A percentile compares a stretch with the other conserved stretches of the same genome.
Conservation (phyloP, 331 rosid genomes). For the Malus hybrid region DNA sequence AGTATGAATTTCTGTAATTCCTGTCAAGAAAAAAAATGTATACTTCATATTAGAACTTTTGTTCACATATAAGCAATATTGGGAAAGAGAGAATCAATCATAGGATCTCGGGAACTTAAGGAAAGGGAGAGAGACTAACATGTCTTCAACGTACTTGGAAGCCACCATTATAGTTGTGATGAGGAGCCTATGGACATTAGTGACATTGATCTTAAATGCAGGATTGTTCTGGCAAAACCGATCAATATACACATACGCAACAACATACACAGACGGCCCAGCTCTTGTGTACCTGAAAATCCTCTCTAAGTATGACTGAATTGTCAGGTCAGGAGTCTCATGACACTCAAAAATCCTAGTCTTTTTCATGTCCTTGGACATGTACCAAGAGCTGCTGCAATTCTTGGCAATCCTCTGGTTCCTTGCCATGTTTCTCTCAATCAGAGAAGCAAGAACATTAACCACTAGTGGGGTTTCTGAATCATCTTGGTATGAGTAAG, state of each 20-base stretch:
- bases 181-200: constrained; percentile 79
- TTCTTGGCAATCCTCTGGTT: constrained; percentile 57
- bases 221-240: constrained; percentile 66
- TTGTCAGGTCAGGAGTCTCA: constrained; percentile 74
- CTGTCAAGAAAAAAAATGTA: constrained; percentile 26
- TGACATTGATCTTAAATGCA: constrained; percentile 47
- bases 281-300: constrained; percentile 80
- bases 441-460: constrained; percentile 63
- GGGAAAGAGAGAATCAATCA: not conserved
- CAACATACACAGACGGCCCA: constrained; percentile 74
- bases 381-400: constrained; percentile 14
- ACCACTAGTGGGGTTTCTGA: constrained; percentile 63
- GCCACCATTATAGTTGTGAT: constrained; percentile 87
- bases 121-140: constrained; percentile 37
- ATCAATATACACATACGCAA: constrained; percentile 82
- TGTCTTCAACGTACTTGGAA: constrained; percentile 80
- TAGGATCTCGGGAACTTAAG: not conserved
- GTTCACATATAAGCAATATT: no score
- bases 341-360: constrained; percentile 49
- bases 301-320: constrained; percentile 66
- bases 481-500: constrained; percentile 52
- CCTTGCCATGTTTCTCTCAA: constrained; percentile 76
- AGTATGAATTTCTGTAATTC: constrained; percentile 83
- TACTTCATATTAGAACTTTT: not conserved
- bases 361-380: constrained; percentile 30